Evolutionary conservation across 129 eudicot species (phyloP).

Genomic region (Apium graveolens): DNA sequence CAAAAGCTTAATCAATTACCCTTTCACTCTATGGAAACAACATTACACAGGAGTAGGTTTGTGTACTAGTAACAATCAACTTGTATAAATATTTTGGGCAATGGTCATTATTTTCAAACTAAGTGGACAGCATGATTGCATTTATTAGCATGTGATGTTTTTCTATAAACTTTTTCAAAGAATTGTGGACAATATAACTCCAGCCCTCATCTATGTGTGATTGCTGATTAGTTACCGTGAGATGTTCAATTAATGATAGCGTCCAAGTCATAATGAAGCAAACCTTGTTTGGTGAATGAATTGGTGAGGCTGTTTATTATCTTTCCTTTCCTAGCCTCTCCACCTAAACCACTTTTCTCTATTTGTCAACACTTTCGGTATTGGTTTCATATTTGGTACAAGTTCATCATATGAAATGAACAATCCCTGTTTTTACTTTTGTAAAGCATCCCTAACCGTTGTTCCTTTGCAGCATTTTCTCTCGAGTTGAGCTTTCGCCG

Average conservation of each 20-base stretch:
- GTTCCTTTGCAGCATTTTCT: too few species aligned
- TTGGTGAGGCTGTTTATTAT: conserved; percentile 1
- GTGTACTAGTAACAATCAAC: background rate
- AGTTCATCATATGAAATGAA: too few species aligned
- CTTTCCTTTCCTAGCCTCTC: background rate
- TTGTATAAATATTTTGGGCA: background rate
- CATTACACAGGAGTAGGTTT: background rate
- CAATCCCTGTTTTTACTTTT: too few species aligned
- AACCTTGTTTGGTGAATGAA: conserved; percentile 9
- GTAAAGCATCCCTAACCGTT: too few species aligned
- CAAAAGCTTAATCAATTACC: too few species aligned
- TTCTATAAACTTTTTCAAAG: background rate
- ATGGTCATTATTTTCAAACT: background rate
- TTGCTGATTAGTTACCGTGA: background rate
- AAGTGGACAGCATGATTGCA: background rate
- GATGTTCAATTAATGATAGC: background rate
- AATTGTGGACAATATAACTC: background rate
- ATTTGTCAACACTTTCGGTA: background rate
- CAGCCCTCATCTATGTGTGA: background rate
- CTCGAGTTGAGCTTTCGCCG: background rate
- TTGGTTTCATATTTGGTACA: background rate
- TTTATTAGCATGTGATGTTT: conserved; percentile 16
- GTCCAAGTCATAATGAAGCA: background rate
- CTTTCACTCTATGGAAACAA: too few species aligned
- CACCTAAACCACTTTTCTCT: background rate